These are phyloP conservation scores for Linaria vulgaris DNA, from an alignment of 257 asterid genomes.

Conservation along the genomic window DNA sequence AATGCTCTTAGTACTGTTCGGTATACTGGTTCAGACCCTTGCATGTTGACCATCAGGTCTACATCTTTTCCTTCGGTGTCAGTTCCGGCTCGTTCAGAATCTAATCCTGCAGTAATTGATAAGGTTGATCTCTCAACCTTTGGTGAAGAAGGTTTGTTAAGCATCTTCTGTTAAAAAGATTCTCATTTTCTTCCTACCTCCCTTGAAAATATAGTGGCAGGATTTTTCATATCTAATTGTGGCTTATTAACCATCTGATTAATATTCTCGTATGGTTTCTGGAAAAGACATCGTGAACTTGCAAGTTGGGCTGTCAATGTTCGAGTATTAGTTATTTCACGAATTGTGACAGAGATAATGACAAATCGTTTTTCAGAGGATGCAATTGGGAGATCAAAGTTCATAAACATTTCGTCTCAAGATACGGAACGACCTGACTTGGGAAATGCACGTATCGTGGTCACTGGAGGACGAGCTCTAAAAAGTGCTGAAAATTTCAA, in stretches of 20 bases:
- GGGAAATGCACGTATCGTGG: slow-evolving; percentile 83
- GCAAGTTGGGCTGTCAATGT: slow-evolving; percentile 20
- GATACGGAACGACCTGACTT: slow-evolving; percentile 88
- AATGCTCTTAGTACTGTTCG: slow-evolving; percentile 90
- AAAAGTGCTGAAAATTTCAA: slow-evolving; percentile 93
- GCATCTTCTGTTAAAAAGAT: slow-evolving; percentile 19
- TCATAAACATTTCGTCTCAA: slow-evolving; percentile 66
- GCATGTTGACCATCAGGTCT: slow-evolving; percentile 87
- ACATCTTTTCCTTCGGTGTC: slow-evolving; percentile 68
- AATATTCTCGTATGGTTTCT: neutral
- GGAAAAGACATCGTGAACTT: slow-evolving; percentile 1
- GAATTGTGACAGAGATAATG: slow-evolving; percentile 11
- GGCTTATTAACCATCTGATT: neutral
- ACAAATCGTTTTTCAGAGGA: slow-evolving; percentile 46
- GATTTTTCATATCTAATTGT: neutral
- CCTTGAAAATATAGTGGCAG: slow-evolving; percentile 14
- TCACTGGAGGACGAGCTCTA: slow-evolving; percentile 89
- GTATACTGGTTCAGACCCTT: slow-evolving; percentile 80
- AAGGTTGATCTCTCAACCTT: slow-evolving; percentile 78
- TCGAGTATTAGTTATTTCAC: slow-evolving; percentile 2
- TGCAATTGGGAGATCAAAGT: slow-evolving; percentile 69
- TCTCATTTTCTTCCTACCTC: slow-evolving; percentile 2
- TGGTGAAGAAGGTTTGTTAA: slow-evolving; percentile 70
- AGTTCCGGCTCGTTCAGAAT: slow-evolving; percentile 37
- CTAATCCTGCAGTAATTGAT: slow-evolving; percentile 57